Percentiles rank a stretch among this genome's conserved stretches.
Evolutionary conservation across 768 basidiomycete genomes (phyloP).

Genomic region (Pleurotus tuber-regium): DNA sequence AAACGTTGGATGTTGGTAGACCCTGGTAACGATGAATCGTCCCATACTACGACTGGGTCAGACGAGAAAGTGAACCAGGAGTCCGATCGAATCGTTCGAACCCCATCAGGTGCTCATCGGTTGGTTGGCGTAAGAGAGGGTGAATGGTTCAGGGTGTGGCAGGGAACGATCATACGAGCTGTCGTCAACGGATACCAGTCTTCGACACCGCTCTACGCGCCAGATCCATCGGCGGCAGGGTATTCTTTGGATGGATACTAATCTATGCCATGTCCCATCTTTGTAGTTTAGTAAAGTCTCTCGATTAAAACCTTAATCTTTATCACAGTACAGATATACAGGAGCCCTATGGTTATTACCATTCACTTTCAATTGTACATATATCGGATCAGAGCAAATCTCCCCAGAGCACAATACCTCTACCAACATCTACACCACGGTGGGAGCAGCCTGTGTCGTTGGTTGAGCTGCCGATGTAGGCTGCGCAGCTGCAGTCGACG

Average conservation of each 20-base stretch:
- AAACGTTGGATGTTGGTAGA: constrained; percentile 44
- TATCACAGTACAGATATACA: too few relatives aligned
- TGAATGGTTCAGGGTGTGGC: constrained; percentile 80
- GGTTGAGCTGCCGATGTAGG: neutral
- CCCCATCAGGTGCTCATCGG: constrained; percentile 33
- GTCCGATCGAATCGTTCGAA: constrained; percentile 16
- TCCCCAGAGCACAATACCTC: neutral
- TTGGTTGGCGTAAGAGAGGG: constrained; percentile 64
- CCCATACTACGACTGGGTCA: neutral
- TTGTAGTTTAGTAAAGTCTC: neutral
- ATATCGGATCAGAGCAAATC: too few relatives aligned
- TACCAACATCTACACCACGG: too few relatives aligned
- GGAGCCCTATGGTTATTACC: too few relatives aligned
- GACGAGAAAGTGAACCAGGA: constrained; percentile 1
- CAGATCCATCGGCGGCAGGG: constrained; percentile 14
- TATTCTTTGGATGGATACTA: constrained; percentile 30
- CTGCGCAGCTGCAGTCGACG: neutral
- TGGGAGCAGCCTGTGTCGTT: too few relatives aligned
- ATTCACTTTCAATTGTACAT: neutral
- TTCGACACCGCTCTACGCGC: constrained; percentile 26
- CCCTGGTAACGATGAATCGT: neutral
- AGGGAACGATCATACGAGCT: constrained; percentile 59
- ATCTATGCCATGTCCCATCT: neutral
- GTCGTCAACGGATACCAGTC: constrained; percentile 48
- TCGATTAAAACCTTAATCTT: too few relatives aligned